These are phyloP conservation scores for Pseudocercospora crystallina DNA, from an alignment of 2,329 filamentous ascomycete species.

Conservation along the genomic window DNA sequence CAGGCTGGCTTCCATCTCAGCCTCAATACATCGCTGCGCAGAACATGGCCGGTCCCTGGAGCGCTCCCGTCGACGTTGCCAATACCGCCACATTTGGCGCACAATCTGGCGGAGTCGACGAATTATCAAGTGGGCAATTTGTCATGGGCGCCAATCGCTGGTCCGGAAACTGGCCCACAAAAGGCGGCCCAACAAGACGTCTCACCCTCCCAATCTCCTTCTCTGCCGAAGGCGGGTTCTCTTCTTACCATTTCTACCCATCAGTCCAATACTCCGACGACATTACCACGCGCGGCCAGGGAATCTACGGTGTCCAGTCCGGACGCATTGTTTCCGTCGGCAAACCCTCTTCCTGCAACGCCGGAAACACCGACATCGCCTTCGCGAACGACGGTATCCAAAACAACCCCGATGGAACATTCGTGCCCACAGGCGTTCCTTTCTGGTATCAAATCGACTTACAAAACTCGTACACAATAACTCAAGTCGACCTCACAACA, in stretches of 20 bases:
- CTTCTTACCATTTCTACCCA: slow-evolving; percentile 22
- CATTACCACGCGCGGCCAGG: slow-evolving; percentile 12
- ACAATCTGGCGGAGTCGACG: slow-evolving; percentile 21
- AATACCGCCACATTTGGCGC: slow-evolving; percentile 22
- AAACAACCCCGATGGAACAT: slow-evolving; percentile 9
- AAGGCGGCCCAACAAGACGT: slow-evolving; percentile 18
- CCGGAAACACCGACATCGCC: slow-evolving; percentile 9
- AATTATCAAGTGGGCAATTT: slow-evolving; percentile 8
- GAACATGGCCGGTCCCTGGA: slow-evolving; percentile 20
- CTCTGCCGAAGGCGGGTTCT: slow-evolving; percentile 9
- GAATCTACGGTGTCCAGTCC: slow-evolving; percentile 23
- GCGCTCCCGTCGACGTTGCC: slow-evolving; percentile 15
- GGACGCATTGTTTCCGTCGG: slow-evolving; percentile 22
- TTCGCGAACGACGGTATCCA: slow-evolving; percentile 21
- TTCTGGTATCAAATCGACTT: slow-evolving; percentile 26
- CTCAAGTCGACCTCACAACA: slow-evolving; percentile 21
- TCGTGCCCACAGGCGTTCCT: slow-evolving; percentile 19
- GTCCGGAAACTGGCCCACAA: slow-evolving; percentile 20
- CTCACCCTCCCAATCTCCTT: slow-evolving; percentile 21
- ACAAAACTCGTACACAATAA: slow-evolving; percentile 11
- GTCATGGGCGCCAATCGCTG: slow-evolving; percentile 22
- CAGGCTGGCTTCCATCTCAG: slow-evolving; percentile 24
- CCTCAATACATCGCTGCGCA: slow-evolving; percentile 20
- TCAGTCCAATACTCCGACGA: slow-evolving; percentile 21
- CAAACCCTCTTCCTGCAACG: slow-evolving; percentile 15